Base-by-base conservation (phyloP, 345 rosid genomes). In the Isatis tinctoria region DNA sequence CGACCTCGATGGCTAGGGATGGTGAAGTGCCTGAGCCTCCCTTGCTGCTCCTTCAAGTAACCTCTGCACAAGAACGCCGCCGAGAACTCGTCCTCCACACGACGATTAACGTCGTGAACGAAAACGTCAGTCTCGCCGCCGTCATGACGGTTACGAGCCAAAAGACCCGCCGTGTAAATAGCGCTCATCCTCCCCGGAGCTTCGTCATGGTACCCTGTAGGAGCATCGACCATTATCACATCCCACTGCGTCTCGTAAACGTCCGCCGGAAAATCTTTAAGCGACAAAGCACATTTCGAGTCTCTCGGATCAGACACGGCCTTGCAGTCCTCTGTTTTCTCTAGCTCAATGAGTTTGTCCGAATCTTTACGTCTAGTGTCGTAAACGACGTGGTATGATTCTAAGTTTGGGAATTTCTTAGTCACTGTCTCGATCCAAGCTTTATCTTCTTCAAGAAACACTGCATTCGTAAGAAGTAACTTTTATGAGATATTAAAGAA, bases 131-230 rank as follows among this genome's bases (percentile, higher is more conserved):
- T 92, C 54, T 92, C 91, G 26, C 96, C 57, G 7, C 27, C 93
- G 0, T 73, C 87, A 40, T 76, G 69, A 74, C 85, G 71, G 69
- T 88, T 90, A 72, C 99, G 83, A 17, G 91, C 99, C 92, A 88
- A 86, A 84, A 88, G 75, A 41, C 97, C 99, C 0, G 94, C 92
- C 0, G 97, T 90, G 72, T 88, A 91, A 35, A 92, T 87, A 1
- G 98, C 98, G 0, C 82, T 85, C 99, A 90, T 95, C 72, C 99
- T 87, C 40, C 97, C 93, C 0, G 98, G 99, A 3, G 96, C 94
- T 63, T 88, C 96, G 3, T 87, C 85, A 26, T 87, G 85, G 73
- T 85, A 90, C 3, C 96, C 97, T 0, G 97, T 87, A 0, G 97
- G 96, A 0, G 99, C 99, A 33, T 92, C 97, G 0, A 95, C 97